phyloP scores from a whole-genome alignment of 495 filamentous ascomycete species.

The Penicillium malachiteum region DNA sequence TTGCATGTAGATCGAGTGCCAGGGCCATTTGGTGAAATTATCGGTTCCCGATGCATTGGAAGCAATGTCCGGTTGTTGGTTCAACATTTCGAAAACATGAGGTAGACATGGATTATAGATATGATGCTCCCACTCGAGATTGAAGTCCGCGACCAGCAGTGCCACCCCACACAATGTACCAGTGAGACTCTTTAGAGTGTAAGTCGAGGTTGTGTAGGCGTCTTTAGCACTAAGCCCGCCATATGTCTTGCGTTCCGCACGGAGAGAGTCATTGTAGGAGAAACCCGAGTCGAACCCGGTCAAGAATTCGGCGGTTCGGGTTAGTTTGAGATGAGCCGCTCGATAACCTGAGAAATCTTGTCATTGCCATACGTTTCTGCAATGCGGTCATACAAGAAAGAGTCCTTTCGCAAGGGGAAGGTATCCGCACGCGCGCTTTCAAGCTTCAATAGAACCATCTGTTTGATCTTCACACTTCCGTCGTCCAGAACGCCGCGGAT shows the following conservation, averaged over 20 bases:
- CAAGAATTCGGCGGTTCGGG: constrained; percentile 40
- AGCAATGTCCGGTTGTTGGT: constrained; percentile 26
- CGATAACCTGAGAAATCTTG: constrained; percentile 26
- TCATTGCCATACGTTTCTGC: constrained; percentile 31
- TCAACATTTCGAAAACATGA: constrained; percentile 43
- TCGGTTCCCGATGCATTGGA: constrained; percentile 23
- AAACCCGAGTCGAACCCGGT: constrained; percentile 45
- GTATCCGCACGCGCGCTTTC: constrained; percentile 51
- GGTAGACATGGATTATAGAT: constrained; percentile 52
- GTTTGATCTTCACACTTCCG: constrained; percentile 45
- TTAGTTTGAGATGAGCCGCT: constrained; percentile 40
- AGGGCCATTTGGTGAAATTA: constrained; percentile 35
- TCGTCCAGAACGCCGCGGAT: constrained; percentile 31
- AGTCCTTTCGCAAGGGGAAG: constrained; percentile 47
- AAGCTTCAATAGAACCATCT: constrained; percentile 46
- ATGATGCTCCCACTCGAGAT: constrained; percentile 45
- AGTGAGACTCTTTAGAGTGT: constrained; percentile 47
- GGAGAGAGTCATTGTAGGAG: constrained; percentile 16
- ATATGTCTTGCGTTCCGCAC: constrained; percentile 24
- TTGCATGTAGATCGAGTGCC: constrained; percentile 51
- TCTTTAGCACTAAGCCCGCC: constrained; percentile 47
- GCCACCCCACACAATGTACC: constrained; percentile 49
- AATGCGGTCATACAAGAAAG: constrained; percentile 40
- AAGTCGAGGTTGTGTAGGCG: constrained; percentile 44
- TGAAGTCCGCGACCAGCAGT: constrained; percentile 50